Base-by-base conservation (phyloP, 495 filamentous ascomycete genomes). In the Hyphodiscus hymeniophilus region DNA sequence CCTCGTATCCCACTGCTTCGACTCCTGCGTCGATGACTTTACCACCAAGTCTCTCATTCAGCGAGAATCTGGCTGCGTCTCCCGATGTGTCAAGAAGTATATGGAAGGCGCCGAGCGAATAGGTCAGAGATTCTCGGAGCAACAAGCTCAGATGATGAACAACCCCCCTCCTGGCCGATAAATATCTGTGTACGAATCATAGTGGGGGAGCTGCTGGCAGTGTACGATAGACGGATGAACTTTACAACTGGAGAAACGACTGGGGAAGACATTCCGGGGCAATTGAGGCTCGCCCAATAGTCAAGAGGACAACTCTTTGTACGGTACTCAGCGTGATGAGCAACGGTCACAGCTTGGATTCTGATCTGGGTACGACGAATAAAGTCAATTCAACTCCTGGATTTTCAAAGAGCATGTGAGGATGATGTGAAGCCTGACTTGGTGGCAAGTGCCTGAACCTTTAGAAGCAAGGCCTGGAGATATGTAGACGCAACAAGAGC, bases 1-100 rank as follows among this genome's bases (percentile, higher is more conserved):
- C 69, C 82, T 99, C 50, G 89, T 97, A 50, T 85, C 94, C 58
- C 73, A 84, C 63, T 98, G 92, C 77, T 98, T 98, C 75, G 83
- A 88, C 62, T 82, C 92, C 70, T 99, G 92, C 71, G 80, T 97
- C 66, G 91, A 88, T 65, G 91, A 96, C 73, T 99, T 99, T 78
- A 94, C 89, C 61, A 92, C 87, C 73, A 96, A 96, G 72, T 87
- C 87, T 6, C 78, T 99, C 26, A 79, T 82, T 45, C 71, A 77
- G 51, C 82, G 86, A 55, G 92, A 99, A 67, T 84, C 89, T 61
- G 77, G 83, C 57, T 97, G 94, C 68, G 78, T 95, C 50, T 80
- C 85, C 71, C 83, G 88, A 54, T 99, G 94, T 65, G 89, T 96
- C 18, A 84, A 91, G 67, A 98, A 98, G 75, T 85, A 85, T 64